Evolutionary conservation across 805 yeast species (phyloP), one percentile per base, ranked within the genome.

Genomic region (Lachancea sp.): DNA sequence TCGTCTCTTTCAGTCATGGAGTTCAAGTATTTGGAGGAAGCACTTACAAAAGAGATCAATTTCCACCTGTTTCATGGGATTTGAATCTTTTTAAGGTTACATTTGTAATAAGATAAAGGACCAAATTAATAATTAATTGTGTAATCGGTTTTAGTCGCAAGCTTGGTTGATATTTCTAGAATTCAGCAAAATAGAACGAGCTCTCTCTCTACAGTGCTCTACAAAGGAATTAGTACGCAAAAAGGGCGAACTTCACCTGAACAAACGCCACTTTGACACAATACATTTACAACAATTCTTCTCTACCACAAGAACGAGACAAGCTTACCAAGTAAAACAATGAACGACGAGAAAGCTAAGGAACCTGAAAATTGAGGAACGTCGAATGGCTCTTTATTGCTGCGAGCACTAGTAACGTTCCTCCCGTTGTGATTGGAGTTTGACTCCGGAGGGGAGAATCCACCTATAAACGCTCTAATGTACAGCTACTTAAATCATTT

Each of bases 341-440:
- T 15, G 15, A 19, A 31, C 20, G 17, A 16, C 9, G 19, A 5
- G 15, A 17, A 12, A 36, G 28, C 31, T 34, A 34, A 29, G 33
- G 15, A 21, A 37, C 35, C 34, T 18, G 16, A 28, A 42, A 32
- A 19, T 13, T 38, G 43, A 36, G 44, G 45, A 38, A 46, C 54
- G 56, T 49, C 49, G 34, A 40, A 45, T 42, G 56, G 56, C 56
- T 51, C 56, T 52, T 40, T 49, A 50, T 52, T 52, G 36, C 32
- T 25, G 37, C 37, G 56, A 52, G 56, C 56, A 47, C 56, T 43
- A 52, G 52, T 39, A 52, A 50, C 56, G 56, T 52, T 35, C 53
- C 52, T 34, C 46, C 33, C 41, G 38, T 41, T 24, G 37, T 41
- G 34, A 29, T 40, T 34, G 40, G 38, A 29, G 40, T 15, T 16